A percentile compares a stretch with the other conserved stretches of the same genome.
phyloP scores from a whole-genome alignment of 352 stramenopile genomes.

The Thalassiosira pacifica region DNA sequence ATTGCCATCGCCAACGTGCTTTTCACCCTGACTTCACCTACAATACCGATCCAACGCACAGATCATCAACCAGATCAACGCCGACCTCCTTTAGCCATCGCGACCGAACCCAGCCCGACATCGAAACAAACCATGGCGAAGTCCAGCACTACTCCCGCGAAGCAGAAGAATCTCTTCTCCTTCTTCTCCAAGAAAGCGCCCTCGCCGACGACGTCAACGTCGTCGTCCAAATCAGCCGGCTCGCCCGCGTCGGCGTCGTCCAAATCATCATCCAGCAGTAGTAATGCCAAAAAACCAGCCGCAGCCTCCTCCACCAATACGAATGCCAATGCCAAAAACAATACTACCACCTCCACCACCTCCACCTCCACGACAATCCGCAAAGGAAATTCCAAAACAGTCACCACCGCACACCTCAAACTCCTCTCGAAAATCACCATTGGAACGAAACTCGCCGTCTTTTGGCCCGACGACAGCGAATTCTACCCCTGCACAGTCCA shows the following conservation, averaged over 20 bases:
- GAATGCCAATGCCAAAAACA: background rate
- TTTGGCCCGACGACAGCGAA: conserved; percentile 79
- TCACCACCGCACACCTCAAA: conserved; percentile 10
- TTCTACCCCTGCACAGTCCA: conserved; percentile 71
- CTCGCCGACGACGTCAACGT: background rate
- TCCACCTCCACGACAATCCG: background rate
- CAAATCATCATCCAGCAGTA: background rate
- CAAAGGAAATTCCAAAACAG: background rate
- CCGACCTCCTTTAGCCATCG: too few relatives aligned
- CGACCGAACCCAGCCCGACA: background rate
- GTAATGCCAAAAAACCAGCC: background rate
- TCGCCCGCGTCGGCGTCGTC: background rate
- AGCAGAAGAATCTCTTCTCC: conserved; percentile 65
- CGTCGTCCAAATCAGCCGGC: background rate
- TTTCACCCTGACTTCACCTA: background rate
- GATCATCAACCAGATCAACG: too few relatives aligned
- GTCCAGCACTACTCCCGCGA: conserved; percentile 8
- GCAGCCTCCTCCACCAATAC: background rate
- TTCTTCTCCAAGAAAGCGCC: conserved; percentile 67
- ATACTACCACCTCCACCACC: too few relatives aligned
- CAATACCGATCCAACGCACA: background rate
- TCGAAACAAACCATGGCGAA: conserved; percentile 27
- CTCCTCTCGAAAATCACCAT: conserved; percentile 52
- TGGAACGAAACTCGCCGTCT: conserved; percentile 65
- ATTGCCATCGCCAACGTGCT: background rate